Percentiles rank a stretch among this genome's conserved stretches.
These are phyloP conservation scores for Ambrosiella xylebori DNA, from an alignment of 2,329 filamentous ascomycete genomes.

Conservation along the genomic window DNA sequence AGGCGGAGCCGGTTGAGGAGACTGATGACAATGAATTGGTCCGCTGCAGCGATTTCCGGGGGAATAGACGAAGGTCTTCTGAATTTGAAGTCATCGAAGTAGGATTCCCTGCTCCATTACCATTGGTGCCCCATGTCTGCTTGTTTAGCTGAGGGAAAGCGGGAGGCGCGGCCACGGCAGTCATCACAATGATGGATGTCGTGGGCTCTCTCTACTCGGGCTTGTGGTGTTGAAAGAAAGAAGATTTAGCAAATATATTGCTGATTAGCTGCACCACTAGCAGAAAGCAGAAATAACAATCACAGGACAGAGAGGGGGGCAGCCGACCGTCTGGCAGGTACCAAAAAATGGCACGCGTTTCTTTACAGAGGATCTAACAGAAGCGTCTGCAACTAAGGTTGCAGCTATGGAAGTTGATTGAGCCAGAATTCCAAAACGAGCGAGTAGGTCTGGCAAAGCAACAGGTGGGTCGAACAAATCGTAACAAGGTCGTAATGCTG, in stretches of 20 bases:
- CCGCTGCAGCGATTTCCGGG: constrained; percentile 71
- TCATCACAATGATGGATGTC: constrained; percentile 28
- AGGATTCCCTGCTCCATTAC: constrained; percentile 17
- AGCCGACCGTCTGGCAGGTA: not conserved
- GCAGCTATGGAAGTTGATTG: not conserved
- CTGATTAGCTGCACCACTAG: not conserved
- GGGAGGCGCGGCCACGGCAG: constrained; percentile 48
- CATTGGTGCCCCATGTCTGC: constrained; percentile 49
- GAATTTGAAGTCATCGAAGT: constrained; percentile 25
- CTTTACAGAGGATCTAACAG: not conserved
- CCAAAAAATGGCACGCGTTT: constrained; percentile 3
- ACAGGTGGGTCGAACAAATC: no score
- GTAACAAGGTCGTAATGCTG: no score
- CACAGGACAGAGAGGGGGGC: not conserved
- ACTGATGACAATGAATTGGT: constrained; percentile 84
- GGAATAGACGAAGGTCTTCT: constrained; percentile 78
- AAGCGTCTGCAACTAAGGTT: constrained; percentile 2
- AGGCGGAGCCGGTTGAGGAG: constrained; percentile 43
- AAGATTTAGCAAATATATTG: constrained; percentile 1
- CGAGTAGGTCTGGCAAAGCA: not conserved
- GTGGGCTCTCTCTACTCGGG: constrained; percentile 5
- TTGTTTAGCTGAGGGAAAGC: constrained; percentile 46
- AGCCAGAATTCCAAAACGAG: not conserved
- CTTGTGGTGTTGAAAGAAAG: not conserved
- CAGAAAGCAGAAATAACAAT: not conserved